Percentiles rank a stretch among this genome's conserved stretches.
These are phyloP conservation scores for Cyberlindnera japonica DNA, from an alignment of 805 yeast genomes.

Conservation along the genomic window DNA sequence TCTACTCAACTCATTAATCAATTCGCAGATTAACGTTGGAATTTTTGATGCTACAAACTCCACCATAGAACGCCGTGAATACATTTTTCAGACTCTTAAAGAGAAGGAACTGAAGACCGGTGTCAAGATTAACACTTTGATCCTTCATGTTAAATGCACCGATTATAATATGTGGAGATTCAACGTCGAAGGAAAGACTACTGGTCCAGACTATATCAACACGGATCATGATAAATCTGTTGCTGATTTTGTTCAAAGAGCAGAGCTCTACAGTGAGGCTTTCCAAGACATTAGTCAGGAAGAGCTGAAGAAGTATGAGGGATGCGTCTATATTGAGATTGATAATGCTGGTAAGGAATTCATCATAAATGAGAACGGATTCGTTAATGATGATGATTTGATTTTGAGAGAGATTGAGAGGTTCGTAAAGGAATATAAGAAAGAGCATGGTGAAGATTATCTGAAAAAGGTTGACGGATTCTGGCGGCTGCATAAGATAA, in stretches of 20 bases:
- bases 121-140: constrained; percentile 42
- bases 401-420: constrained; percentile 24
- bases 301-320: constrained; percentile 26
- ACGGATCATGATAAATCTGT: constrained; percentile 51
- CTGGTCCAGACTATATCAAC: constrained; percentile 55
- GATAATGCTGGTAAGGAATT: constrained; percentile 24
- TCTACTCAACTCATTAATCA: constrained; percentile 39
- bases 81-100: constrained; percentile 19
- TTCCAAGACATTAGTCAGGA: constrained; percentile 36
- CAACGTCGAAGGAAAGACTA: constrained; percentile 63
- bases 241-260: constrained; percentile 55
- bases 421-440: constrained; percentile 34
- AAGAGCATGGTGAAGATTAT: constrained; percentile 31
- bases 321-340: constrained; percentile 17
- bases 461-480: constrained; percentile 28
- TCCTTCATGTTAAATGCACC: constrained; percentile 59
- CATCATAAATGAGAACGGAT: constrained; percentile 24
- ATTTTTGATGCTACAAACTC: constrained; percentile 63
- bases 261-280: constrained; percentile 44
- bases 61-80: constrained; percentile 38
- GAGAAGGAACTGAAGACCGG: constrained; percentile 26
- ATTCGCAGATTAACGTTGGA: constrained; percentile 46
- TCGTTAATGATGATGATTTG: constrained; percentile 15
- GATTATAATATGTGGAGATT: constrained; percentile 48
- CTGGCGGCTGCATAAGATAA: too few species aligned